Percentiles rank a stretch among this genome's conserved stretches.
Conservation (phyloP, 2,329 filamentous ascomycete genomes). For the Sporothrix mexicana region DNA sequence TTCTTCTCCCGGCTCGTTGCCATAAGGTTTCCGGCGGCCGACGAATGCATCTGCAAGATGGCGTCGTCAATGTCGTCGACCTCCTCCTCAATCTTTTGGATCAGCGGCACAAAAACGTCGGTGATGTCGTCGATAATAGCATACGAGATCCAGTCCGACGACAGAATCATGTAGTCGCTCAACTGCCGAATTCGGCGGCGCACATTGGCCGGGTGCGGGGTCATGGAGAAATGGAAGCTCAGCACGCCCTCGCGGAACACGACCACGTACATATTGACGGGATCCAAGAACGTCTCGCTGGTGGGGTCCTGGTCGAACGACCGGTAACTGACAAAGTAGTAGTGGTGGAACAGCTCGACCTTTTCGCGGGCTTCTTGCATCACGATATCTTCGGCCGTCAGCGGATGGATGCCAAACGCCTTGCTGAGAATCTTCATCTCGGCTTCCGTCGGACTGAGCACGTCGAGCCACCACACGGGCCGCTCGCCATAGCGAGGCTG, state of each 20-base stretch:
- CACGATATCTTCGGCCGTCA: slow-evolving; percentile 96
- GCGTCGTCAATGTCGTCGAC: slow-evolving; percentile 96
- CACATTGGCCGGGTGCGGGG: slow-evolving; percentile 94
- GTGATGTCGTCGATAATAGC: slow-evolving; percentile 98
- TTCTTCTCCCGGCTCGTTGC: slow-evolving; percentile 37
- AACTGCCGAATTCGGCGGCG: slow-evolving; percentile 90
- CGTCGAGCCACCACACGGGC: slow-evolving; percentile 96
- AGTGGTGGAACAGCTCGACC: slow-evolving; percentile 94
- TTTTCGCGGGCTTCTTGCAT: slow-evolving; percentile 97
- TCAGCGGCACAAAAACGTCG: slow-evolving; percentile 90
- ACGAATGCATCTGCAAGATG: slow-evolving; percentile 81
- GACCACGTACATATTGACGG: slow-evolving; percentile 96
- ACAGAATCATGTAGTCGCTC: slow-evolving; percentile 89
- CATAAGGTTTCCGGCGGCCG: slow-evolving; percentile 45
- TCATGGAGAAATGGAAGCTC: slow-evolving; percentile 96
- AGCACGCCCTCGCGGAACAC: slow-evolving; percentile 96
- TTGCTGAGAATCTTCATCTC: slow-evolving; percentile 96
- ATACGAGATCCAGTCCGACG: slow-evolving; percentile 97
- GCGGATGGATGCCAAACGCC: slow-evolving; percentile 91
- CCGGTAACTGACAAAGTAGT: slow-evolving; percentile 98
- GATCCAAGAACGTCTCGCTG: slow-evolving; percentile 89
- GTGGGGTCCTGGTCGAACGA: slow-evolving; percentile 94
- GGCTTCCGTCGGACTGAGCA: slow-evolving; percentile 85
- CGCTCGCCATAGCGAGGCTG: slow-evolving; percentile 71
- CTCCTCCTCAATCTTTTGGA: slow-evolving; percentile 91